A percentile compares a stretch with the other conserved stretches of the same genome.
phyloP scores from a whole-genome alignment of 495 filamentous ascomycete species.

The Parathielavia appendiculata region DNA sequence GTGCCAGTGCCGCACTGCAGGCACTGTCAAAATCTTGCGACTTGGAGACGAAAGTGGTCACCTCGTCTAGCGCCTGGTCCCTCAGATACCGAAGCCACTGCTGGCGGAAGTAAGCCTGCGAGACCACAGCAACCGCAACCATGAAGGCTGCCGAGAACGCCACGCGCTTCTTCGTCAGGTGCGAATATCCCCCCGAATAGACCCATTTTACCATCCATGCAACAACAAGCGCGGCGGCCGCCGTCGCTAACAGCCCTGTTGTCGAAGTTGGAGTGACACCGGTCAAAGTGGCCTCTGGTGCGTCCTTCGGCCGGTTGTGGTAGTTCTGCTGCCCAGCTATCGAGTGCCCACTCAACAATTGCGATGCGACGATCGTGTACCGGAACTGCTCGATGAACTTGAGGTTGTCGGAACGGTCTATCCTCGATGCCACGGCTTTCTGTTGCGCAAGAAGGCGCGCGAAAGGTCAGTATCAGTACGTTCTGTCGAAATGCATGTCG shows the following conservation, averaged over 20 bases:
- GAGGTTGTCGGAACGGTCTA: conserved; percentile 76
- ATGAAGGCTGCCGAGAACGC: conserved; percentile 55
- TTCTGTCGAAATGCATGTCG: not conserved
- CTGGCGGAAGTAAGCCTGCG: conserved; percentile 68
- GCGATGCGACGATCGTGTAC: conserved; percentile 92
- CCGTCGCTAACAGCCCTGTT: conserved; percentile 44
- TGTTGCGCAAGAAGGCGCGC: conserved; percentile 16
- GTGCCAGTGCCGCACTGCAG: conserved; percentile 69
- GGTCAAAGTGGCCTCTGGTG: conserved; percentile 5
- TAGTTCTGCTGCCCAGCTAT: conserved; percentile 23
- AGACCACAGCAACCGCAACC: conserved; percentile 50
- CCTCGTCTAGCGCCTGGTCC: conserved; percentile 67
- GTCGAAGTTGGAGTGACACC: conserved; percentile 22
- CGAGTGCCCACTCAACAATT: conserved; percentile 70
- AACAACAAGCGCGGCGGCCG: conserved; percentile 59
- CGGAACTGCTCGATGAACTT: conserved; percentile 92
- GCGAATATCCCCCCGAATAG: conserved; percentile 41
- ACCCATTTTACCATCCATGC: conserved; percentile 72
- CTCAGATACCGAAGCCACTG: conserved; percentile 82
- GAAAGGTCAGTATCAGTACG: conserved; percentile 4
- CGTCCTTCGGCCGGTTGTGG: conserved; percentile 14
- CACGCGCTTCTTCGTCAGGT: conserved; percentile 50
- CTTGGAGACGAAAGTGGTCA: conserved; percentile 64
- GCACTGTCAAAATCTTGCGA: conserved; percentile 81
- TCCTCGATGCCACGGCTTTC: conserved; percentile 62